A percentile compares a stretch with the other conserved stretches of the same genome.
phyloP scores from a whole-genome alignment of 164 flowering plant genomes.

The Stephania japonica region DNA sequence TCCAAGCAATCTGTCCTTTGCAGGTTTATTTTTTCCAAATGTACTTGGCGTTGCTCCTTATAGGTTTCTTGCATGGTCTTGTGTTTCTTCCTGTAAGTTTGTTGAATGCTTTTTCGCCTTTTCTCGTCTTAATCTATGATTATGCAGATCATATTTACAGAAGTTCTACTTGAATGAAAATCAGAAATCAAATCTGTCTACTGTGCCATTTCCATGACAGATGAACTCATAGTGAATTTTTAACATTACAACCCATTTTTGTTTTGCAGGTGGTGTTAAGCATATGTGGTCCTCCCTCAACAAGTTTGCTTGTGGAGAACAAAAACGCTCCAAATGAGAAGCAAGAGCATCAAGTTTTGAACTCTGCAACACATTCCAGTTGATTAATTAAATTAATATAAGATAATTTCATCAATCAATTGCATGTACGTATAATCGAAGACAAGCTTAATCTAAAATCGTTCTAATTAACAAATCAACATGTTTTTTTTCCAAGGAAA shows the following conservation, averaged over 20 bases:
- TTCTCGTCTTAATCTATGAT: background rate
- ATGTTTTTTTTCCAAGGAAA: too few relatives aligned
- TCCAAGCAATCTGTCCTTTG: conserved; percentile 12
- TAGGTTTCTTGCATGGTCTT: conserved; percentile 90
- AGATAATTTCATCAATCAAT: too few relatives aligned
- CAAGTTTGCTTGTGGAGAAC: conserved; percentile 13
- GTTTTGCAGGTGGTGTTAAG: conserved; percentile 64
- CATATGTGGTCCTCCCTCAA: conserved; percentile 73
- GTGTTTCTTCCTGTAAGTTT: conserved; percentile 83
- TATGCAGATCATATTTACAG: background rate
- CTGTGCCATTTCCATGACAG: too few relatives aligned
- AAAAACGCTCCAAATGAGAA: conserved; percentile 7
- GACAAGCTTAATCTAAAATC: too few relatives aligned
- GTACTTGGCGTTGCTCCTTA: conserved; percentile 81
- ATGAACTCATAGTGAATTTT: background rate
- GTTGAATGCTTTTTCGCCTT: background rate
- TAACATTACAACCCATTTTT: background rate
- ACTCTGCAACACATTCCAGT: conserved; percentile 4
- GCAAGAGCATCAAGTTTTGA: conserved; percentile 8
- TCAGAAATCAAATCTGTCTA: background rate
- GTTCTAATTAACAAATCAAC: too few relatives aligned
- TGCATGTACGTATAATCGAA: too few relatives aligned
- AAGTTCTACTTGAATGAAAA: background rate
- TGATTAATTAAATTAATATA: background rate
- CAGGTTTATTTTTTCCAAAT: conserved; percentile 98